These are phyloP conservation scores for Ceratocystis ficicola DNA, from an alignment of 2,329 filamentous ascomycete genomes.

Conservation along the genomic window DNA sequence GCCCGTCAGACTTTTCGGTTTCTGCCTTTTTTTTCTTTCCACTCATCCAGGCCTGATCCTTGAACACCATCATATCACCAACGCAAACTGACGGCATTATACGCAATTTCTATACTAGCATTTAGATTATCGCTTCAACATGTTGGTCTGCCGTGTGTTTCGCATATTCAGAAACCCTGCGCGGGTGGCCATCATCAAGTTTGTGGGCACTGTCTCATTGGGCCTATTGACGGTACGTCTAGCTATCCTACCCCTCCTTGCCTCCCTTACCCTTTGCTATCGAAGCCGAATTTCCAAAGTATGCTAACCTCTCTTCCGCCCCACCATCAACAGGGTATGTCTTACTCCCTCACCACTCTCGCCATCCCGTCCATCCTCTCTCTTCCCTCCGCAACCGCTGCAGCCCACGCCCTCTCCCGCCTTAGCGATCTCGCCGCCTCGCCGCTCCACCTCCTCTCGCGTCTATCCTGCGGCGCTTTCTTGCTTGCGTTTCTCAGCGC, in stretches of 20 bases:
- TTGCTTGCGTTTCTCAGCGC: constrained; percentile 68
- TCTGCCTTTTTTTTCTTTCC: not conserved
- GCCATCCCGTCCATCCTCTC: constrained; percentile 69
- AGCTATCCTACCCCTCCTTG: not conserved
- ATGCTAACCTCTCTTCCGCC: not conserved
- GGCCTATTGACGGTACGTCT: constrained; percentile 71
- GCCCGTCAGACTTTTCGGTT: constrained; percentile 7
- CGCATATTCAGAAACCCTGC: constrained; percentile 47
- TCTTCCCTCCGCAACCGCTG: constrained; percentile 62
- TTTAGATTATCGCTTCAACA: not conserved
- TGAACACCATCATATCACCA: not conserved
- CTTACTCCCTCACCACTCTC: constrained; percentile 67
- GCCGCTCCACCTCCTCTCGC: constrained; percentile 55
- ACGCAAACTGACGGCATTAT: too few relatives aligned
- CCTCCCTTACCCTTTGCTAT: not conserved
- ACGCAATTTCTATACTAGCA: too few relatives aligned
- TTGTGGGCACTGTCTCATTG: constrained; percentile 80
- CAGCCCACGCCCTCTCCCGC: constrained; percentile 57
- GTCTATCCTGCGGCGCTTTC: constrained; percentile 58
- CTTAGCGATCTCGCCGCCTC: constrained; percentile 51
- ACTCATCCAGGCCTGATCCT: not conserved
- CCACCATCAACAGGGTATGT: constrained; percentile 56
- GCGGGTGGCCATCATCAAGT: constrained; percentile 71
- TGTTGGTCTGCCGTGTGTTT: constrained; percentile 21
- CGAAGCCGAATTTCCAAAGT: not conserved